phyloP scores from a whole-genome alignment of 2,329 filamentous ascomycete species.

The Mycosphaerelloides madeirae region DNA sequence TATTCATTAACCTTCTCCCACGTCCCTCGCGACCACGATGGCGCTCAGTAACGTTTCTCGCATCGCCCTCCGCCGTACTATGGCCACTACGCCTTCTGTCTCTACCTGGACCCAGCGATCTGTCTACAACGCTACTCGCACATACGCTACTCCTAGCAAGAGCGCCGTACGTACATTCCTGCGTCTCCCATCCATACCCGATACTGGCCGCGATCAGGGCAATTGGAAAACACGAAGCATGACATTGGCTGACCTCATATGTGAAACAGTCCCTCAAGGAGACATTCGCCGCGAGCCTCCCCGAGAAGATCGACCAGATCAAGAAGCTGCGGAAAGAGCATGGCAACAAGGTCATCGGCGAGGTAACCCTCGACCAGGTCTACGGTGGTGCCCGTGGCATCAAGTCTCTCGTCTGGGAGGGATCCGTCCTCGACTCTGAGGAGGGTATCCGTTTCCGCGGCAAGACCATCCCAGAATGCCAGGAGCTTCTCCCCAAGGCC shows the following conservation, averaged over 20 bases:
- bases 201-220: too few species aligned
- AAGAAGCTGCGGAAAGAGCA: slow-evolving; percentile 98
- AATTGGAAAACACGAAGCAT: not conserved
- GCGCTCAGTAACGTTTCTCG: slow-evolving; percentile 42
- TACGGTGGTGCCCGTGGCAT: slow-evolving; percentile 99
- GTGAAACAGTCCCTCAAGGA: slow-evolving; percentile 81
- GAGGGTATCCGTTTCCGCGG: slow-evolving; percentile 99
- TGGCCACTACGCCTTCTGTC: slow-evolving; percentile 56
- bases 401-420: slow-evolving; percentile 98
- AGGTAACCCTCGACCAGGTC: slow-evolving; percentile 98
- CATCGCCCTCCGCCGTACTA: slow-evolving; percentile 73
- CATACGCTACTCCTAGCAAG: slow-evolving; percentile 92
- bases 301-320: slow-evolving; percentile 97
- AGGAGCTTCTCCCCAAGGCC: slow-evolving; percentile 93
- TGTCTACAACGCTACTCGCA: slow-evolving; percentile 77
- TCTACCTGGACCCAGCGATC: slow-evolving; percentile 54
- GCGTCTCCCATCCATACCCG: not conserved
- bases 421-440: slow-evolving; percentile 95
- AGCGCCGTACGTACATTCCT: slow-evolving; percentile 67
- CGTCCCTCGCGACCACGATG: slow-evolving; percentile 23
- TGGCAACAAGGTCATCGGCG: slow-evolving; percentile 90
- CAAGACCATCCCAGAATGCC: slow-evolving; percentile 98
- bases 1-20: too few species aligned
- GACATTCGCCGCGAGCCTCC: slow-evolving; percentile 92
- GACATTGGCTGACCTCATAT: not conserved